A percentile compares a stretch with the other conserved stretches of the same genome.
Conservation (phyloP, 805 yeast genomes). For the Lachancea thermotolerans region DNA sequence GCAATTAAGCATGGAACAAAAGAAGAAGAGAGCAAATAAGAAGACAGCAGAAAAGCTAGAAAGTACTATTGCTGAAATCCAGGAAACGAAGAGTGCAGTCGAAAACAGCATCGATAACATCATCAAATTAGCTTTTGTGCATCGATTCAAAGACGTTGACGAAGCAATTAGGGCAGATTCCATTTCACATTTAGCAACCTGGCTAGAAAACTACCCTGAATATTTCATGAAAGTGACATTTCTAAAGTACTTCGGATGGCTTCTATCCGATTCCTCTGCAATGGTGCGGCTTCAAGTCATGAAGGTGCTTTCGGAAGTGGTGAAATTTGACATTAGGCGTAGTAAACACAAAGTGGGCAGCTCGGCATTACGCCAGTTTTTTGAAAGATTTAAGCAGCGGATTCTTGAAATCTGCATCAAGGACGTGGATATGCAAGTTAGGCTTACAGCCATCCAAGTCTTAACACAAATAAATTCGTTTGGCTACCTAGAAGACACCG, state of each 20-base stretch:
- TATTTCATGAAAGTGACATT: slow-evolving; percentile 61
- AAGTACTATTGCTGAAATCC: slow-evolving; percentile 36
- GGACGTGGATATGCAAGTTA: slow-evolving; percentile 52
- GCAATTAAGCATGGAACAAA: slow-evolving; percentile 33
- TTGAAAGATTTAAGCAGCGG: slow-evolving; percentile 63
- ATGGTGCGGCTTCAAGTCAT: slow-evolving; percentile 61
- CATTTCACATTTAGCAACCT: slow-evolving; percentile 50
- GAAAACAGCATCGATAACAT: slow-evolving; percentile 58
- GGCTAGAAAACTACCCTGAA: slow-evolving; percentile 71
- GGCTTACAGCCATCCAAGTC: slow-evolving; percentile 43
- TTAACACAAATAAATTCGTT: slow-evolving; percentile 48
- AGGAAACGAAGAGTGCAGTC: slow-evolving; percentile 45
- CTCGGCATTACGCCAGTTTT: slow-evolving; percentile 67
- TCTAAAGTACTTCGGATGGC: slow-evolving; percentile 77
- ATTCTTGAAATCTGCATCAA: slow-evolving; percentile 54
- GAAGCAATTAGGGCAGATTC: slow-evolving; percentile 66
- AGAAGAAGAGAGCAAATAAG: slow-evolving; percentile 34
- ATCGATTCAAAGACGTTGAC: slow-evolving; percentile 77
- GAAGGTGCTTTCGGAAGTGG: slow-evolving; percentile 45
- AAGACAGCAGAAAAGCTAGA: slow-evolving; percentile 43
- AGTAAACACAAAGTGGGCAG: slow-evolving; percentile 36
- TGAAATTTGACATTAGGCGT: slow-evolving; percentile 27
- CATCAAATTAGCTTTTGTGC: slow-evolving; percentile 58
- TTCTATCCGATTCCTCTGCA: slow-evolving; percentile 62
- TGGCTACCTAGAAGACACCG: slow-evolving; percentile 60